Evolutionary conservation across 768 basidiomycete species (phyloP), one percentile per base, ranked within the genome.

Genomic region (Tulasnella sp.): DNA sequence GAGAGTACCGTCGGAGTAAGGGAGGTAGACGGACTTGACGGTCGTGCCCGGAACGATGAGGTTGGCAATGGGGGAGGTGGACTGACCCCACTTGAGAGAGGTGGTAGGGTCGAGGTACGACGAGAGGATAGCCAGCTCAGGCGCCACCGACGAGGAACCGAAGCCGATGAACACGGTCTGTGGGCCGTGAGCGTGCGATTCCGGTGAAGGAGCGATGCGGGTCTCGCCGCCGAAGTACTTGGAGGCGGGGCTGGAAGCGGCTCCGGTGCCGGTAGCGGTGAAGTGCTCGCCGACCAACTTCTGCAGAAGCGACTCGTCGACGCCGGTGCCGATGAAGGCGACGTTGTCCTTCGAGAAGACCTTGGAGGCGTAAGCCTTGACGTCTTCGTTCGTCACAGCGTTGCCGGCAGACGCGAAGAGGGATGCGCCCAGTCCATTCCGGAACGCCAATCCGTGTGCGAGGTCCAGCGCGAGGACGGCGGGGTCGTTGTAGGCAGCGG

Each of bases 401-500:
- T 86, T 86, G 84, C 94, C 91, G 21, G 90, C 87, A n/a, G 92
- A 87, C 27, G 96, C 93, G 86, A 94, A 95, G 80, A 98, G 90
- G 34, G 97, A 93, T 82, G 93, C 89, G 82, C 97, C 97, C 83
- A 99, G 95, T 21, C 97, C 97, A 62, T 88, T 88, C 83, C 97
- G 95, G 93, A 99, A 99, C 68, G 97, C 97, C 79, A 97, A 88
- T 68, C 89, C 85, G 85, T 99, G 97, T 5, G 96, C 96, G 48
- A 92, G 87, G 83, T 99, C 97, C 79, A 99, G 81, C 58, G 96
- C 96, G 82, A 88, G 88, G 1, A 89, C 89, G 34, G 89, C 88
- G 10, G 95, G 91, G 80, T 93, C 87, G 72, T 87, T 85, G 71
- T 86, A 84, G 19, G 91, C 93, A 34, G 90, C 87, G 52, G 88